phyloP scores from a whole-genome alignment of 495 filamentous ascomycete genomes.

The Penicillium arizonense region DNA sequence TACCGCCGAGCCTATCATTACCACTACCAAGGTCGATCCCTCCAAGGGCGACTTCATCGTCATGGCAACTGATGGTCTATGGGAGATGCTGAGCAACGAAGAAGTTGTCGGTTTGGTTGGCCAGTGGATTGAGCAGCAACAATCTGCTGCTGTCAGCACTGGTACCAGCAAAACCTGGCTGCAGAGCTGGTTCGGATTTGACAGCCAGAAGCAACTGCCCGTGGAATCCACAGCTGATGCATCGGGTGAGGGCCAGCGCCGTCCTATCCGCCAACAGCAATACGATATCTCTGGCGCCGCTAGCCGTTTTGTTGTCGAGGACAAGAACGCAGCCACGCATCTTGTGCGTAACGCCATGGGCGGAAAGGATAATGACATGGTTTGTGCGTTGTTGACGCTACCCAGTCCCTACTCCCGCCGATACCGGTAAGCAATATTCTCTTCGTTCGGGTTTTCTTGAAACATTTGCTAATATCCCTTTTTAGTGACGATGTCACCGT shows the following conservation, averaged over 20 bases:
- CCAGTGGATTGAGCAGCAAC: slow-evolving; percentile 87
- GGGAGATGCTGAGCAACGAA: slow-evolving; percentile 99
- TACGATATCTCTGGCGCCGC: slow-evolving; percentile 69
- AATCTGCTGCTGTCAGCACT: slow-evolving; percentile 35
- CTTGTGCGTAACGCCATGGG: slow-evolving; percentile 94
- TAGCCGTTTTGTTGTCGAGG: slow-evolving; percentile 86
- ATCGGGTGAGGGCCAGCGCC: slow-evolving; percentile 54
- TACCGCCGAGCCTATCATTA: slow-evolving; percentile 92
- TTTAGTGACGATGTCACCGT: slow-evolving; percentile 89
- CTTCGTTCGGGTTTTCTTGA: background rate
- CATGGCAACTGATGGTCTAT: slow-evolving; percentile 94
- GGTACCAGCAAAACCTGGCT: slow-evolving; percentile 44
- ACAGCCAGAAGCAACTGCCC: slow-evolving; percentile 46
- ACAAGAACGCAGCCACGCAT: slow-evolving; percentile 96
- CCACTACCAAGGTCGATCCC: slow-evolving; percentile 91
- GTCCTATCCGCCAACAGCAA: slow-evolving; percentile 81
- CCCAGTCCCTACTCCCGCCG: slow-evolving; percentile 86
- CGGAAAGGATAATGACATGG: slow-evolving; percentile 89
- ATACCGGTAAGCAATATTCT: slow-evolving; percentile 63
- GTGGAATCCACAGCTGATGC: slow-evolving; percentile 50
- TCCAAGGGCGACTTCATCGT: slow-evolving; percentile 92
- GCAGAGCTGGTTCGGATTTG: slow-evolving; percentile 49
- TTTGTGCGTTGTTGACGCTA: slow-evolving; percentile 89
- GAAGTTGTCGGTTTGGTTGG: slow-evolving; percentile 96
- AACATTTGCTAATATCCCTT: slow-evolving; percentile 9